Conservation (phyloP, 1,284 basidiomycete species). For the Tilletiaria anomala region DNA sequence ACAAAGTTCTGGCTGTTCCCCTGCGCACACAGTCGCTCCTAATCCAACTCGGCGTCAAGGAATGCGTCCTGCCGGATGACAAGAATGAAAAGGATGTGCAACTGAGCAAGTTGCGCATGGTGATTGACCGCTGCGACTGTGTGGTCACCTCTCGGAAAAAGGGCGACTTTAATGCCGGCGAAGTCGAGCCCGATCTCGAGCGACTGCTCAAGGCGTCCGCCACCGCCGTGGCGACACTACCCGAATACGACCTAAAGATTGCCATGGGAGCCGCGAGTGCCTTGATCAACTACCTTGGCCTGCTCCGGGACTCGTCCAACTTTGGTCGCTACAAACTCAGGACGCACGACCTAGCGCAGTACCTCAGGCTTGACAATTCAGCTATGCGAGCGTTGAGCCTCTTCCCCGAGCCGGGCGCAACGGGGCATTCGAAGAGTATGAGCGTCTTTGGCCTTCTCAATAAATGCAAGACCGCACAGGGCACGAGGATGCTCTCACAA, state of each 20-base stretch:
- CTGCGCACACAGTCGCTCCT: constrained; percentile 56
- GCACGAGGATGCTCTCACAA: constrained; percentile 70
- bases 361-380: constrained; percentile 88
- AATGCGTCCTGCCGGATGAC: constrained; percentile 54
- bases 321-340: constrained; percentile 66
- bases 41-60: constrained; percentile 92
- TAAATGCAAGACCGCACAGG: constrained; percentile 91
- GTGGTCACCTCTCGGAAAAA: constrained; percentile 77
- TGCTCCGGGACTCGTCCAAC: constrained; percentile 68
- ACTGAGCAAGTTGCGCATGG: constrained; percentile 42
- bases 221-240: constrained; percentile 39
- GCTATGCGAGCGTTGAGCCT: constrained; percentile 81
- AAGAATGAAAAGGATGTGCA: constrained; percentile 58
- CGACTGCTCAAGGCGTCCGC: constrained; percentile 48
- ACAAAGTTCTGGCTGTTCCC: background rate
- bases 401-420: constrained; percentile 49
- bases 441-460: constrained; percentile 81
- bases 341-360: constrained; percentile 82
- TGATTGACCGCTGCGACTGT: constrained; percentile 73
- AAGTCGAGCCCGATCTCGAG: constrained; percentile 65
- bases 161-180: constrained; percentile 43
- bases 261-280: constrained; percentile 71
- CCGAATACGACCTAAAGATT: constrained; percentile 62
- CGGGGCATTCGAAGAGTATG: constrained; percentile 15
- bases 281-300: constrained; percentile 64